These are phyloP conservation scores for Rubia yunnanensis DNA, from an alignment of 257 asterid species.

Conservation along the genomic window DNA sequence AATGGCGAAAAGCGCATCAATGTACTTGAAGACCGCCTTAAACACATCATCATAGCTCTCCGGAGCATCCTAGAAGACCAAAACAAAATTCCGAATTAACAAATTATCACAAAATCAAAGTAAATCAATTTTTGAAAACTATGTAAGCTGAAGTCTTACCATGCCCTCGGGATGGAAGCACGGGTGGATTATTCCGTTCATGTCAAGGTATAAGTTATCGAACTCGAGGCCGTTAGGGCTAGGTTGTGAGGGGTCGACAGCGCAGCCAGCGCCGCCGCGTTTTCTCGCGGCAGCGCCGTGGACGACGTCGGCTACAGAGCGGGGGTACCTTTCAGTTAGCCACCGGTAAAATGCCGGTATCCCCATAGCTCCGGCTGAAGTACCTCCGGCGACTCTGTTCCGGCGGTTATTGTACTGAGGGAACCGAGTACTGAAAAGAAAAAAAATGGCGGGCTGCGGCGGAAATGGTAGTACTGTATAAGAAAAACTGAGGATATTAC, in stretches of 20 bases:
- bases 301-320: slow-evolving; percentile 22
- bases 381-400: not conserved
- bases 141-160: slow-evolving; percentile 21
- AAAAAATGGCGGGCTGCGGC: not conserved
- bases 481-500: not conserved
- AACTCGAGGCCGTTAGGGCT: slow-evolving; percentile 48
- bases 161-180: slow-evolving; percentile 56
- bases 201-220: slow-evolving; percentile 57
- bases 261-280: no score
- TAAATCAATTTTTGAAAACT: not conserved
- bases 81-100: not conserved
- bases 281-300: slow-evolving; percentile 20
- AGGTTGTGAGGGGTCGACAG: slow-evolving; percentile 28
- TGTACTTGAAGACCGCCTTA: slow-evolving; percentile 36
- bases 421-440: not conserved
- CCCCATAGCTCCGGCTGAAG: slow-evolving; percentile 28
- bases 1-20: slow-evolving; percentile 43
- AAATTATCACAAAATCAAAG: not conserved
- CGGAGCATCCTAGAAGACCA: slow-evolving; percentile 32
- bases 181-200: slow-evolving; percentile 62
- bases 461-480: not conserved
- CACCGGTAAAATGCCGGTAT: slow-evolving; percentile 55
- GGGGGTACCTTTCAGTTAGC: slow-evolving; percentile 35
- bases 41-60: slow-evolving; percentile 45
- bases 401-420: not conserved